Evolutionary conservation across 805 yeast species (phyloP).

Genomic region (Ascoidea rubescens): DNA sequence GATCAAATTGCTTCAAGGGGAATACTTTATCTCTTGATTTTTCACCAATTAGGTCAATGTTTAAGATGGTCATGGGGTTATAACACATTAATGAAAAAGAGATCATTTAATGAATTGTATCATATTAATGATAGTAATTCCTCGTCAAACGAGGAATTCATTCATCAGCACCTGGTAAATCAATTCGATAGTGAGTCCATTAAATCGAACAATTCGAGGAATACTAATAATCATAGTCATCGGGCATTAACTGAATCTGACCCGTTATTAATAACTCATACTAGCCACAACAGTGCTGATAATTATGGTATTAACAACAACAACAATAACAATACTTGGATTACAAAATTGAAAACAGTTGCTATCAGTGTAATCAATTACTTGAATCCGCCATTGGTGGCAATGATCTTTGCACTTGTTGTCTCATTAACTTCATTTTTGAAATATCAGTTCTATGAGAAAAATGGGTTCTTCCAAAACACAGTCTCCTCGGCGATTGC

Average conservation of each 20-base stretch:
- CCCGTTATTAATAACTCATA: too few species aligned
- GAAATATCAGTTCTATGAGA: constrained; percentile 41
- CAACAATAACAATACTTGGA: neutral
- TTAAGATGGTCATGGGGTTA: constrained; percentile 84
- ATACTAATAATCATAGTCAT: neutral
- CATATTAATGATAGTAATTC: constrained; percentile 5
- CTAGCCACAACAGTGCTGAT: neutral
- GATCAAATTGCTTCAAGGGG: constrained; percentile 72
- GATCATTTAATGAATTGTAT: constrained; percentile 17
- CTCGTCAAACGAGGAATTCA: neutral
- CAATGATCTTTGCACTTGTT: constrained; percentile 55
- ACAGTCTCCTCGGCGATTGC: constrained; percentile 50
- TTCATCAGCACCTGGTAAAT: neutral
- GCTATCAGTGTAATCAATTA: constrained; percentile 13
- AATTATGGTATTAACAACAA: neutral
- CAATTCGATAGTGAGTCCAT: constrained; percentile 3
- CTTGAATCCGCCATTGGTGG: constrained; percentile 74
- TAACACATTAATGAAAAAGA: constrained; percentile 47
- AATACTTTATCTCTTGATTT: constrained; percentile 55
- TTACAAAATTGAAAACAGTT: neutral
- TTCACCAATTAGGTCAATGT: constrained; percentile 75
- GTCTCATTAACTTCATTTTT: constrained; percentile 55
- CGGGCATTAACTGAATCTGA: neutral
- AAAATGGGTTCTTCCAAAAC: constrained; percentile 47
- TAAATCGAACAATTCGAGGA: constrained; percentile 8